Percentiles rank a stretch among this genome's conserved stretches.
phyloP scores from a whole-genome alignment of 331 rosid species.

The Quercus phellos region DNA sequence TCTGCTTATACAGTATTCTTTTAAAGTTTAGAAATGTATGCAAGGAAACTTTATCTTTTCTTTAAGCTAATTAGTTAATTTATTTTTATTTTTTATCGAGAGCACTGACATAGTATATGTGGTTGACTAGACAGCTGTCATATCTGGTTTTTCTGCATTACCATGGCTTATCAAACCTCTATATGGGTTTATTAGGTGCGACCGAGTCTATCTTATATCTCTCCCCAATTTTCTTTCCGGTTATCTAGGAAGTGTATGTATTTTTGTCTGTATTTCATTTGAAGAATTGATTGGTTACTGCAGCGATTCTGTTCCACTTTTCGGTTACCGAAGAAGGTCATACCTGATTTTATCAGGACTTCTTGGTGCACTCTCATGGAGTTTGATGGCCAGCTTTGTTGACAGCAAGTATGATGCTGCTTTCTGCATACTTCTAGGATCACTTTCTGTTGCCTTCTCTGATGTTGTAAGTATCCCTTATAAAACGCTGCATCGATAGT shows the following conservation, averaged over 20 bases:
- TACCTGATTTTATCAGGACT: slow-evolving; percentile 93
- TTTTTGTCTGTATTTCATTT: slow-evolving; percentile 2
- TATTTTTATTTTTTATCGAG: not conserved
- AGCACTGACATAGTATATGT: slow-evolving; percentile 37
- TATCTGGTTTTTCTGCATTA: slow-evolving; percentile 75
- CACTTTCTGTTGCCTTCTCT: slow-evolving; percentile 97
- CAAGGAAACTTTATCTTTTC: not conserved
- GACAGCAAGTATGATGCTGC: slow-evolving; percentile 75
- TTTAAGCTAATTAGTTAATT: not conserved
- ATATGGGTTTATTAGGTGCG: slow-evolving; percentile 91
- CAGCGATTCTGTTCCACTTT: slow-evolving; percentile 96
- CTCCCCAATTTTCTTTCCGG: slow-evolving; percentile 12
- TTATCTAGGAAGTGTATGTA: not conserved
- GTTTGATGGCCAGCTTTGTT: slow-evolving; percentile 80
- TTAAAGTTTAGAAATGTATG: not conserved
- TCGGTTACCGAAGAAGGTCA: slow-evolving; percentile 94
- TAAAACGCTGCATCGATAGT: not conserved
- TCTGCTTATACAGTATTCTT: not conserved
- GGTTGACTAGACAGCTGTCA: slow-evolving; percentile 86
- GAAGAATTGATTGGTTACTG: slow-evolving; percentile 26
- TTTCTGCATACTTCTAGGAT: slow-evolving; percentile 89
- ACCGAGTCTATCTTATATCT: not conserved
- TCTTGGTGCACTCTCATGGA: slow-evolving; percentile 93
- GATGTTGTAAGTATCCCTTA: slow-evolving; percentile 77
- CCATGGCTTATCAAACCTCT: slow-evolving; percentile 97